These are phyloP conservation scores for Ogataea populi-albae DNA, from an alignment of 805 yeast species.

Conservation along the genomic window DNA sequence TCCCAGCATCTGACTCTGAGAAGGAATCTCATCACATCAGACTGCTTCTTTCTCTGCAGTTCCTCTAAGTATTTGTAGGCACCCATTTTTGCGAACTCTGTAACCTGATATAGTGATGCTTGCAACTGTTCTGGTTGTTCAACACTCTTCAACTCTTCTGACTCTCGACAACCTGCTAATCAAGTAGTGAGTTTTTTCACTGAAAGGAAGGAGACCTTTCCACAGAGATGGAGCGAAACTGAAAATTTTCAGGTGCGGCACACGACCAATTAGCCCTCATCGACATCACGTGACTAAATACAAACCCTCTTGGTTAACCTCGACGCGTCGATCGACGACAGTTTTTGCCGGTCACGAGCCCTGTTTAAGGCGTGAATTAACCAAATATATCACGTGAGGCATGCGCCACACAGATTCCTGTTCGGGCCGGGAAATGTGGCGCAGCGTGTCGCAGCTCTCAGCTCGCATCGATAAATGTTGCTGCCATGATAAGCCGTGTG, in stretches of 20 bases:
- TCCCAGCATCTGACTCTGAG: slow-evolving; percentile 99
- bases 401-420: too few relatives aligned
- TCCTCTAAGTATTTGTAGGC: slow-evolving; percentile 99
- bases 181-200: too few relatives aligned
- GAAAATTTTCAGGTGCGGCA: slow-evolving; percentile 1
- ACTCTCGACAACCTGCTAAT: too few relatives aligned
- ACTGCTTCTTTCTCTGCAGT: slow-evolving; percentile 99
- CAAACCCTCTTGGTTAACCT: neutral
- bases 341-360: too few relatives aligned
- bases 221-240: neutral
- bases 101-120: neutral
- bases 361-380: too few relatives aligned
- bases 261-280: slow-evolving; percentile 2
- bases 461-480: too few relatives aligned
- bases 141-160: neutral
- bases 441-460: too few relatives aligned
- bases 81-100: slow-evolving; percentile 77
- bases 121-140: neutral
- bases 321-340: neutral
- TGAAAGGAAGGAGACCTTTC: too few relatives aligned
- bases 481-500: too few relatives aligned
- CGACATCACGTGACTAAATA: neutral
- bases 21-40: slow-evolving; percentile 98
- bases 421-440: too few relatives aligned
- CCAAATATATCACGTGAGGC: too few relatives aligned